A percentile compares a stretch with the other conserved stretches of the same genome.
Evolutionary conservation across 2,329 filamentous ascomycete species (phyloP).

Genomic region (Pyrenochaeta sp.): DNA sequence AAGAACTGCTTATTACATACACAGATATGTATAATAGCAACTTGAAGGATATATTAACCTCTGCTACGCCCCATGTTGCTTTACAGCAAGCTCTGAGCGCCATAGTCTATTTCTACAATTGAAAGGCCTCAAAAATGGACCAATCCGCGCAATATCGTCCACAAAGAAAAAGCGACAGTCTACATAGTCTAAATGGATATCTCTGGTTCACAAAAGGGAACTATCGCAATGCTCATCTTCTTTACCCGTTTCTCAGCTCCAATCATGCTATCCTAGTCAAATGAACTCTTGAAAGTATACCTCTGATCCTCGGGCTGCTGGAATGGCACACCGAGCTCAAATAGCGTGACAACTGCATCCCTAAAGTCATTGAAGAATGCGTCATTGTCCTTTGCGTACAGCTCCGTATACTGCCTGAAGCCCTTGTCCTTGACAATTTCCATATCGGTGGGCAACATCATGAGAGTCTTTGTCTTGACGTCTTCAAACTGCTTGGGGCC

Average conservation of each 20-base stretch:
- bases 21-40: too few relatives aligned
- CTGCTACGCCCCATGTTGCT: too few relatives aligned
- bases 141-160: not conserved
- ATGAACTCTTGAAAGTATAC: constrained; percentile 57
- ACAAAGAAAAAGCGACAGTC: constrained; percentile 18
- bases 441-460: constrained; percentile 98
- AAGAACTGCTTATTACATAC: too few relatives aligned
- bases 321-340: constrained; percentile 95
- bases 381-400: constrained; percentile 91
- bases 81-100: not conserved
- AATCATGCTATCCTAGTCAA: constrained; percentile 34
- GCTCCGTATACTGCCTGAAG: constrained; percentile 81
- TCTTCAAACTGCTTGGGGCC: constrained; percentile 92
- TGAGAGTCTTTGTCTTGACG: constrained; percentile 83
- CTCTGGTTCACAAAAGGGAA: constrained; percentile 18
- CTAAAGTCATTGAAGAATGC: constrained; percentile 94
- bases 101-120: not conserved
- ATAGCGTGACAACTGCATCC: constrained; percentile 79
- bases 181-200: constrained; percentile 45
- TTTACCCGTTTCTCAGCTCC: not conserved
- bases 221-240: constrained; percentile 14
- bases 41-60: too few relatives aligned
- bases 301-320: constrained; percentile 58
- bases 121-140: not conserved
- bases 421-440: constrained; percentile 86